phyloP scores from a whole-genome alignment of 768 basidiomycete species.

The Cystofilobasidium macerans region DNA sequence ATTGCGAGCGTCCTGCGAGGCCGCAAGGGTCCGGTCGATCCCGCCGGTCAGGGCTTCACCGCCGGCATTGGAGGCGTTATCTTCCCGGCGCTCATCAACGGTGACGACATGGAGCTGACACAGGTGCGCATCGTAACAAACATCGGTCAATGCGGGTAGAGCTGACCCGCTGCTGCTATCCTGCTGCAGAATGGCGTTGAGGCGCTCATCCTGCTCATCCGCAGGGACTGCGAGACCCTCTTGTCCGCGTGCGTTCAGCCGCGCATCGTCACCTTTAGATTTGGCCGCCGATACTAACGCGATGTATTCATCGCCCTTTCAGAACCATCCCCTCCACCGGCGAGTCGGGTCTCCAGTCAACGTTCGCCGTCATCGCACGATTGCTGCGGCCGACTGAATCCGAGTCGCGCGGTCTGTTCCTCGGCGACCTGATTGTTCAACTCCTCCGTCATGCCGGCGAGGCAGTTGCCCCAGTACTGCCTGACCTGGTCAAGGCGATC shows the following conservation, averaged over 20 bases:
- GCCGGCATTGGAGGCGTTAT: slow-evolving; percentile 42
- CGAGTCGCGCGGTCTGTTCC: slow-evolving; percentile 82
- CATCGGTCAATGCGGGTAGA: not conserved
- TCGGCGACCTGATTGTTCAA: slow-evolving; percentile 92
- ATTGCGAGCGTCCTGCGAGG: slow-evolving; percentile 61
- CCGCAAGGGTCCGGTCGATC: slow-evolving; percentile 43
- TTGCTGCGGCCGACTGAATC: slow-evolving; percentile 63
- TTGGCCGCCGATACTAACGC: too few species aligned
- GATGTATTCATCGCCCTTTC: too few species aligned
- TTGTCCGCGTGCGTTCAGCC: slow-evolving; percentile 50
- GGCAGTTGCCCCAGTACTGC: slow-evolving; percentile 68
- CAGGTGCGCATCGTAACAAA: slow-evolving; percentile 39
- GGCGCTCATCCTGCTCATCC: slow-evolving; percentile 69
- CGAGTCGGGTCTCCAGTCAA: slow-evolving; percentile 61
- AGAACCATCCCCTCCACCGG: slow-evolving; percentile 45
- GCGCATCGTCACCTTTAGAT: too few species aligned
- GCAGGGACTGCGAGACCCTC: slow-evolving; percentile 76
- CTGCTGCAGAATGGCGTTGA: slow-evolving; percentile 59
- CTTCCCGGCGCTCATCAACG: slow-evolving; percentile 63
- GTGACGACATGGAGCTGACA: slow-evolving; percentile 73
- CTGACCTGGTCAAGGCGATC: slow-evolving; percentile 76
- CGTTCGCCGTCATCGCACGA: slow-evolving; percentile 64
- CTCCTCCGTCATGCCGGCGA: slow-evolving; percentile 73
- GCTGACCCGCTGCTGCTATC: not conserved
- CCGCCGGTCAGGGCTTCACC: slow-evolving; percentile 68